Percentiles rank a stretch among this genome's conserved stretches.
Evolutionary conservation across 2,329 filamentous ascomycete genomes (phyloP).

Genomic region (Drechslerella stenobrocha): DNA sequence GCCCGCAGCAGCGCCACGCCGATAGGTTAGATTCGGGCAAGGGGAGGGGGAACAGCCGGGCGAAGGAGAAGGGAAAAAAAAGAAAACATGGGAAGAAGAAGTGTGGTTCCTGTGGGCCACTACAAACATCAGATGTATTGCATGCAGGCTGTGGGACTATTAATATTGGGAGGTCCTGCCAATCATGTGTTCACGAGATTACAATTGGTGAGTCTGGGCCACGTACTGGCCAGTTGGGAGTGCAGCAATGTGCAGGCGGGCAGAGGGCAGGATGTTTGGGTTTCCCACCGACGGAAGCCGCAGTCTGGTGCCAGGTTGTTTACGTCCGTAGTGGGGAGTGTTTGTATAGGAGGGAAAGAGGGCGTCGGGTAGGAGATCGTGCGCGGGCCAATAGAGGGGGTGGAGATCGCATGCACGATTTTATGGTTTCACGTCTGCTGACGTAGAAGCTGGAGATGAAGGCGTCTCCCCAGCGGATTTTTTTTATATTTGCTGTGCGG

Average conservation of each 20-base stretch:
- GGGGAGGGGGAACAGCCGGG: neutral
- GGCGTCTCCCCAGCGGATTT: too few relatives aligned
- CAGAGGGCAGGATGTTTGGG: neutral
- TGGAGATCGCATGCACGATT: constrained; percentile 26
- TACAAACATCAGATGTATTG: constrained; percentile 12
- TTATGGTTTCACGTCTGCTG: constrained; percentile 3
- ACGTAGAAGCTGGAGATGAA: neutral
- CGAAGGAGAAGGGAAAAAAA: neutral
- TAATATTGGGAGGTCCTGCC: constrained; percentile 29
- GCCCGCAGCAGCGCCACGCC: constrained; percentile 24
- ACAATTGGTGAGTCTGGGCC: constrained; percentile 9
- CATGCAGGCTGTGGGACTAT: constrained; percentile 48
- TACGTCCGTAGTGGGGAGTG: too few relatives aligned
- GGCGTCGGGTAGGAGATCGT: constrained; percentile 11
- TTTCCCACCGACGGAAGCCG: constrained; percentile 23
- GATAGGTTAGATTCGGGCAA: constrained; percentile 30
- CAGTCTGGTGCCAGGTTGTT: too few relatives aligned
- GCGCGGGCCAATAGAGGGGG: constrained; percentile 17
- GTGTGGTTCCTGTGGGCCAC: constrained; percentile 36
- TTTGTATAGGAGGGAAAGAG: neutral
- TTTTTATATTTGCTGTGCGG: too few relatives aligned
- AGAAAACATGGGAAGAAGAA: constrained; percentile 1
- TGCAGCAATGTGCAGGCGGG: too few relatives aligned
- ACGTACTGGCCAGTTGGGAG: constrained; percentile 29
- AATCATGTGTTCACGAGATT: constrained; percentile 37